A percentile compares a stretch with the other conserved stretches of the same genome.
These are phyloP conservation scores for Haematococcus sp. DNA, from an alignment of 139 green algal genomes.

Conservation along the genomic window DNA sequence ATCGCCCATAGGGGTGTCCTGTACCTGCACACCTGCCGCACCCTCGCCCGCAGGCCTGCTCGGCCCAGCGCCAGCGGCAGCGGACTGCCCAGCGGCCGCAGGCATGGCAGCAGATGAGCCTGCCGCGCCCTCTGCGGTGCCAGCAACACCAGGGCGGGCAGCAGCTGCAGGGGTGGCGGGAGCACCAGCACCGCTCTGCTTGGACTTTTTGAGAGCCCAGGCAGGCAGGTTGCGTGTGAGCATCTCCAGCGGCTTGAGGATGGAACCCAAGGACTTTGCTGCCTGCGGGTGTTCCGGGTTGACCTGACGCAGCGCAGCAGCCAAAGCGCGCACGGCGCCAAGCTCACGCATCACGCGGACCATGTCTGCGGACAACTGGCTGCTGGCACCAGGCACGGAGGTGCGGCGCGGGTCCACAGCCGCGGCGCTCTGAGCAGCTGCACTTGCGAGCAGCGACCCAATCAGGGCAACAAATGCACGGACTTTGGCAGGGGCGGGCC, in stretches of 20 bases:
- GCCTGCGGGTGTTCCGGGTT: constrained; percentile 65
- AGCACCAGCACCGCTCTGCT: not conserved
- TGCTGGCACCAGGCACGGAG: not conserved
- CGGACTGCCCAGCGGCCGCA: not conserved
- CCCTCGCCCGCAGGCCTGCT: not conserved
- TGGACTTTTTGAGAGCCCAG: constrained; percentile 21
- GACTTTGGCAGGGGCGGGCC: constrained; percentile 48
- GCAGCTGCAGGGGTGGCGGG: not conserved
- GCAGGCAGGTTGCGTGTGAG: constrained; percentile 63
- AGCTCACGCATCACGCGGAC: constrained; percentile 71
- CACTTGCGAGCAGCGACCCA: constrained; percentile 10
- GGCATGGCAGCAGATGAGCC: not conserved
- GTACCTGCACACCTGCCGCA: not conserved
- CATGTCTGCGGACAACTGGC: constrained; percentile 58
- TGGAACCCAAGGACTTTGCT: constrained; percentile 47
- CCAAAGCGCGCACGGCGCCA: constrained; percentile 59
- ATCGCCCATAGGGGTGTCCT: not conserved
- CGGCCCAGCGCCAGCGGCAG: not conserved
- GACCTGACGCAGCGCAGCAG: constrained; percentile 45
- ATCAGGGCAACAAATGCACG: constrained; percentile 51
- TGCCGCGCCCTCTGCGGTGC: not conserved
- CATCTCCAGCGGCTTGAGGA: constrained; percentile 84
- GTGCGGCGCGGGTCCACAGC: not conserved
- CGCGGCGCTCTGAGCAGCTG: constrained; percentile 7
- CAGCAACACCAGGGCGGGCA: constrained; percentile 4